Base-by-base conservation (phyloP, 2,329 filamentous ascomycete species). In the Berkeleyomyces basicola region DNA sequence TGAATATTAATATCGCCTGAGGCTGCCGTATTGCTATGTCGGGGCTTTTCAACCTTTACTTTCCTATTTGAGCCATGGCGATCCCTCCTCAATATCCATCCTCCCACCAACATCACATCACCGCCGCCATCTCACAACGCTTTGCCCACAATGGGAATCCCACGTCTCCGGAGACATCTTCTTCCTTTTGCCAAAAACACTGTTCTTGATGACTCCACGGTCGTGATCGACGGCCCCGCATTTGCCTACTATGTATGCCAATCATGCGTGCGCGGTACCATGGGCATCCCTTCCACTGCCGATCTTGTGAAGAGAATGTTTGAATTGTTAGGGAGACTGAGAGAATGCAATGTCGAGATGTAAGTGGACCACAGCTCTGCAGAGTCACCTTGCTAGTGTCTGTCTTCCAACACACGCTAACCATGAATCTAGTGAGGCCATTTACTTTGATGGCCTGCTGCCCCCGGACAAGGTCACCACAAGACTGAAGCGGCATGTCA, bases 371-470 rank as follows among this genome's bases (percentile, higher is more conserved):
- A 14, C 4, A 7, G n/a, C 14, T 37, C 43, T 43, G 42, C 36
- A 55, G 11, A 14, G n/a, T 11, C n/a, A 55, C n/a, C 36, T 14
- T 39, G 36, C n/a, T 65, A 4, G 58, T 55, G 47, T 59, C 68
- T 67, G 66, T 59, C 36, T 23, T 16, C 7, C 23, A 16, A 31
- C 11, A 42, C 59, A 39, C 47, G 5, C 33, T 23, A 2, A 31
- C 14, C 57, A 55, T 63, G 65, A 44, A 65, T 67, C 40, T 67
- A 88, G 84, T 67, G 74, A 81, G 64, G 82, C 79, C 57, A 87
- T 96, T 61, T 90, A 86, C 70, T 96, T 97, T 68, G 92, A 97
- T 71, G 90, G 90, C 11, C 85, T 82, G 63, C 77, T 97, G 0
- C 92, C 92, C 0, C 64, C 71, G 0, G 72, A 76, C 3, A 96